phyloP scores from a whole-genome alignment of 345 rosid genomes.

The Camelina laxa region DNA sequence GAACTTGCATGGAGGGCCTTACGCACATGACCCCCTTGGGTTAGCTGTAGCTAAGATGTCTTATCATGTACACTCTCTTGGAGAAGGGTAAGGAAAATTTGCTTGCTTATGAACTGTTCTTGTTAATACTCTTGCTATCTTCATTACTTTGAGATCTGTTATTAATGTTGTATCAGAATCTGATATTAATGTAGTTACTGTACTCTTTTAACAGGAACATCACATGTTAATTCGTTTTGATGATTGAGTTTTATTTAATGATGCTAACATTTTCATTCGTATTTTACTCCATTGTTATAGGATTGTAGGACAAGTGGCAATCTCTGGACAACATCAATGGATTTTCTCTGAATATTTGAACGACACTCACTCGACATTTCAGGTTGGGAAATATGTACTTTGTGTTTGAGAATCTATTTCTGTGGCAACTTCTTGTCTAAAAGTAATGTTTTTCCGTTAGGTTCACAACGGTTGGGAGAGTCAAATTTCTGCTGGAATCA shows the following conservation, averaged over 20 bases:
- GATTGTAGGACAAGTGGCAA: slow-evolving; percentile 84
- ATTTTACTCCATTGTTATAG: slow-evolving; percentile 51
- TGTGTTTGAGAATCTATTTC: neutral
- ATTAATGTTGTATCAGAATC: neutral
- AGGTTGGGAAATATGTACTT: slow-evolving; percentile 51
- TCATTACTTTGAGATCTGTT: neutral
- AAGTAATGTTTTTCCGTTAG: slow-evolving; percentile 36
- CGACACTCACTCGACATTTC: slow-evolving; percentile 53
- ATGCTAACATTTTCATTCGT: neutral
- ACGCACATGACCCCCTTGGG: slow-evolving; percentile 62
- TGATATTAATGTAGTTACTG: neutral
- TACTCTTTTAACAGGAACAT: neutral
- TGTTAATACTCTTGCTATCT: neutral
- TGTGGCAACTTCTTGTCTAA: neutral
- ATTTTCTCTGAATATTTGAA: slow-evolving; percentile 56
- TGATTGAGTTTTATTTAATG: slow-evolving; percentile 8
- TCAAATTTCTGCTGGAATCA: slow-evolving; percentile 80
- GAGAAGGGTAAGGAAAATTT: slow-evolving; percentile 72
- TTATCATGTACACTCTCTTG: slow-evolving; percentile 79
- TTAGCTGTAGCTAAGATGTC: slow-evolving; percentile 91
- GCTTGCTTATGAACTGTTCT: slow-evolving; percentile 25
- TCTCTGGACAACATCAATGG: slow-evolving; percentile 79
- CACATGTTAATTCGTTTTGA: neutral
- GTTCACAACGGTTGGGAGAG: slow-evolving; percentile 72
- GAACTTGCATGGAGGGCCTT: slow-evolving; percentile 38